Conservation (phyloP, 1,284 basidiomycete species). For the Tylopilus sp. region DNA sequence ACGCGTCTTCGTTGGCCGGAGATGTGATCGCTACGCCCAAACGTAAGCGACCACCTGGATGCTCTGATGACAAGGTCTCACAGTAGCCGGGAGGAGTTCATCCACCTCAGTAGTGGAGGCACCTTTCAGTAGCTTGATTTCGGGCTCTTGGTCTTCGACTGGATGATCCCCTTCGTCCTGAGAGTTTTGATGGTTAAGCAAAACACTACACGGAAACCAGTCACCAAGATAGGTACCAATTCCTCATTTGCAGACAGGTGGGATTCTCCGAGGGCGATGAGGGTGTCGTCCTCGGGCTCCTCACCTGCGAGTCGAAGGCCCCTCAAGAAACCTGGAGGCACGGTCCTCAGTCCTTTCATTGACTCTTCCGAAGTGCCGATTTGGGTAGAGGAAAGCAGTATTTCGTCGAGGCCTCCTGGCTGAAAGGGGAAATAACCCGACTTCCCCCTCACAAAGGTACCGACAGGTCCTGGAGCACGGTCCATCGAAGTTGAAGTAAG, state of each 20-base stretch:
- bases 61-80: slow-evolving; percentile 35
- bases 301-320: slow-evolving; percentile 68
- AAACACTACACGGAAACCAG: neutral
- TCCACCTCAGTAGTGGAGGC: slow-evolving; percentile 60
- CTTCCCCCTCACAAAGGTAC: slow-evolving; percentile 90
- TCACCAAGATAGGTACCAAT: slow-evolving; percentile 11
- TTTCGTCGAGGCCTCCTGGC: slow-evolving; percentile 82
- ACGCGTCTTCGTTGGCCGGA: slow-evolving; percentile 49
- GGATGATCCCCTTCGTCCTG: slow-evolving; percentile 16
- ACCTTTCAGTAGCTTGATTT: slow-evolving; percentile 13
- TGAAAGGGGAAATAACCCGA: slow-evolving; percentile 89
- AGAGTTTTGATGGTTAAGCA: slow-evolving; percentile 2
- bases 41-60: slow-evolving; percentile 12
- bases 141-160: slow-evolving; percentile 20
- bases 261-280: slow-evolving; percentile 38
- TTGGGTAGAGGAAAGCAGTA: slow-evolving; percentile 38
- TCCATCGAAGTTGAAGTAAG: slow-evolving; percentile 80
- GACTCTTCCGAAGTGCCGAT: slow-evolving; percentile 33
- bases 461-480: slow-evolving; percentile 72
- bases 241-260: slow-evolving; percentile 9
- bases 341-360: slow-evolving; percentile 49
- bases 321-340: slow-evolving; percentile 61
- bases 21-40: slow-evolving; percentile 46
- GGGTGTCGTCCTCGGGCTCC: slow-evolving; percentile 42
- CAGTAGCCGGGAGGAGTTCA: slow-evolving; percentile 76